Percentiles rank a stretch among this genome's conserved stretches.
phyloP scores from a whole-genome alignment of 805 yeast species.

The Scheffersomyces coipomensis region DNA sequence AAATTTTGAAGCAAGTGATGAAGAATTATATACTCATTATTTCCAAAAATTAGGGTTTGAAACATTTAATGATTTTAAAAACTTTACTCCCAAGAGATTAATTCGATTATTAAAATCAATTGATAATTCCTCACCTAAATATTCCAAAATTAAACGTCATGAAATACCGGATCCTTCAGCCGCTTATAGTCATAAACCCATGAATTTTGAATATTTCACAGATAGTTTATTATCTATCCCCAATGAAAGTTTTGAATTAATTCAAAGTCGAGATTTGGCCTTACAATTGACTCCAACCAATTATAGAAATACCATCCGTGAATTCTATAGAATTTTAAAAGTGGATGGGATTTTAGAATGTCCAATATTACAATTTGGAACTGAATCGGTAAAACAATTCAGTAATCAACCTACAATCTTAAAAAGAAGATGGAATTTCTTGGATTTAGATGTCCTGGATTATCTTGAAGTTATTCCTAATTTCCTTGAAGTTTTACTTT shows the following conservation, averaged over 20 bases:
- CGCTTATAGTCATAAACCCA: slow-evolving; percentile 22
- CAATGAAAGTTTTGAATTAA: slow-evolving; percentile 29
- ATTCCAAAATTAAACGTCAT: slow-evolving; percentile 7
- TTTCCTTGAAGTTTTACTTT: slow-evolving; percentile 19
- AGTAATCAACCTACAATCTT: slow-evolving; percentile 4
- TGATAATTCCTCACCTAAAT: slow-evolving; percentile 18
- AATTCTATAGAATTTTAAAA: slow-evolving; percentile 35
- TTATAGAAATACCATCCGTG: slow-evolving; percentile 21
- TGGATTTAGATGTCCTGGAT: slow-evolving; percentile 4
- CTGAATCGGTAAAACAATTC: slow-evolving; percentile 8
- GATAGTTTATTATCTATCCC: slow-evolving; percentile 22
- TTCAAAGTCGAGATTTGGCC: slow-evolving; percentile 36
- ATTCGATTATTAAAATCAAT: slow-evolving; percentile 16
- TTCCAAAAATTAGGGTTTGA: slow-evolving; percentile 24
- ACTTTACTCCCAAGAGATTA: slow-evolving; percentile 15
- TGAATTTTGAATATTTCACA: slow-evolving; percentile 28
- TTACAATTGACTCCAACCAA: slow-evolving; percentile 29
- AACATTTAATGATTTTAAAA: slow-evolving; percentile 28
- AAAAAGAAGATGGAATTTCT: slow-evolving; percentile 3
- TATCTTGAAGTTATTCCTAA: slow-evolving; percentile 23
- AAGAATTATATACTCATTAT: slow-evolving; percentile 16
- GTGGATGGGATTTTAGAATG: slow-evolving; percentile 30
- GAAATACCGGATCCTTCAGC: slow-evolving; percentile 16
- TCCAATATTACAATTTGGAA: slow-evolving; percentile 8
- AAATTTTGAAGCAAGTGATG: slow-evolving; percentile 21